phyloP scores from a whole-genome alignment of 2,329 filamentous ascomycete species.

The Celoporthe dispersa region DNA sequence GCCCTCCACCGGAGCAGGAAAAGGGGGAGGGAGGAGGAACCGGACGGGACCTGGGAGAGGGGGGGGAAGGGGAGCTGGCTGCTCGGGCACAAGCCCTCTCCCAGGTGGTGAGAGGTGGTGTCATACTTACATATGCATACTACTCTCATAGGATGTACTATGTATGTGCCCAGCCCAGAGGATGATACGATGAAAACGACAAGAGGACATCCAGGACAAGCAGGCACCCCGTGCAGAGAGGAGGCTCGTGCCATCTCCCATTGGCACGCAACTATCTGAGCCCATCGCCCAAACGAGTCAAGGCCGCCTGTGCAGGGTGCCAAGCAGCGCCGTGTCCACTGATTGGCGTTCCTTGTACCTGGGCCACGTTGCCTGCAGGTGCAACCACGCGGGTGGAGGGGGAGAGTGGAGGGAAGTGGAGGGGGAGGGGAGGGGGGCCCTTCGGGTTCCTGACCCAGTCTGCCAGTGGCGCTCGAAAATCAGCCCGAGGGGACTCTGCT shows the following conservation, averaged over 20 bases:
- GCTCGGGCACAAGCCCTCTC: background rate
- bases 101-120: background rate
- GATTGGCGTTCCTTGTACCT: slow-evolving; percentile 3
- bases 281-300: background rate
- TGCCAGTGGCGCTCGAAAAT: background rate
- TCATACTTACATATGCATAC: background rate
- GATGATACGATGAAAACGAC: background rate
- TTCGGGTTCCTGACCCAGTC: no score
- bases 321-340: background rate
- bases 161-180: background rate
- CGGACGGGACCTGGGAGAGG: no score
- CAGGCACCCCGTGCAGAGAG: background rate
- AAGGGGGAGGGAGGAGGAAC: background rate
- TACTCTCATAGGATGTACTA: background rate
- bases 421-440: no score
- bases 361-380: background rate
- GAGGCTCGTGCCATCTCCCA: background rate
- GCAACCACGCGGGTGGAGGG: background rate
- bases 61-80: no score
- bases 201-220: background rate
- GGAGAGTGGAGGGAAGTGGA: background rate
- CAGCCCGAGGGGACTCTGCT: background rate
- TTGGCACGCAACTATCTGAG: background rate
- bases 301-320: background rate
- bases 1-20: no score